Conservation (phyloP, 331 rosid genomes). For the Pyrus hybrid region DNA sequence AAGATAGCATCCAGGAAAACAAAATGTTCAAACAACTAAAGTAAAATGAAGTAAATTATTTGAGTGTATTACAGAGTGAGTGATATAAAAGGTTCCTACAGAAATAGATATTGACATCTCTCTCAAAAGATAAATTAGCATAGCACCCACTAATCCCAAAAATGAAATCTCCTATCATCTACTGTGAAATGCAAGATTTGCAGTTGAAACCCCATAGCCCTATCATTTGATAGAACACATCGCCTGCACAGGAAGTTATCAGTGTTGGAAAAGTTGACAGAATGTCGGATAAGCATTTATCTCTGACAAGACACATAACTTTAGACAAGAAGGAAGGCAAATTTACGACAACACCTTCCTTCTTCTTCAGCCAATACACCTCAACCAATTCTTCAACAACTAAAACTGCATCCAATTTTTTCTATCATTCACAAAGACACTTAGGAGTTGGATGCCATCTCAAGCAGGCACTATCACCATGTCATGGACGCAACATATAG, state of each 20-base stretch:
- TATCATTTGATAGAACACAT: neutral
- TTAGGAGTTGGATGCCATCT: neutral
- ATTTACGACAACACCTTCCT: neutral
- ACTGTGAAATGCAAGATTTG: neutral
- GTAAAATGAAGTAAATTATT: neutral
- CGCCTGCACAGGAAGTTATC: too few species aligned
- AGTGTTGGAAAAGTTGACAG: neutral
- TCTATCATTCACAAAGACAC: neutral
- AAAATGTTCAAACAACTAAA: neutral
- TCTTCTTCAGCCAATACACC: neutral
- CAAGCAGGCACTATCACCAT: neutral
- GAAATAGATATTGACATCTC: neutral
- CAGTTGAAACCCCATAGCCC: neutral
- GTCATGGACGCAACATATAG: neutral
- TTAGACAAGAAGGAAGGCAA: neutral
- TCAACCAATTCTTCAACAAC: neutral
- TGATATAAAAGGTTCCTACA: neutral
- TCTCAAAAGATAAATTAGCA: neutral
- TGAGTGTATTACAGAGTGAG: neutral
- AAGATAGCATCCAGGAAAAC: neutral
- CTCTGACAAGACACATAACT: neutral
- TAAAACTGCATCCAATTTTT: neutral
- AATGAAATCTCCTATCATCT: neutral
- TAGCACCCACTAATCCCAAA: neutral
- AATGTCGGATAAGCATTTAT: neutral